These are phyloP conservation scores for Alliaria petiolata DNA, from an alignment of 345 rosid genomes.

Conservation along the genomic window DNA sequence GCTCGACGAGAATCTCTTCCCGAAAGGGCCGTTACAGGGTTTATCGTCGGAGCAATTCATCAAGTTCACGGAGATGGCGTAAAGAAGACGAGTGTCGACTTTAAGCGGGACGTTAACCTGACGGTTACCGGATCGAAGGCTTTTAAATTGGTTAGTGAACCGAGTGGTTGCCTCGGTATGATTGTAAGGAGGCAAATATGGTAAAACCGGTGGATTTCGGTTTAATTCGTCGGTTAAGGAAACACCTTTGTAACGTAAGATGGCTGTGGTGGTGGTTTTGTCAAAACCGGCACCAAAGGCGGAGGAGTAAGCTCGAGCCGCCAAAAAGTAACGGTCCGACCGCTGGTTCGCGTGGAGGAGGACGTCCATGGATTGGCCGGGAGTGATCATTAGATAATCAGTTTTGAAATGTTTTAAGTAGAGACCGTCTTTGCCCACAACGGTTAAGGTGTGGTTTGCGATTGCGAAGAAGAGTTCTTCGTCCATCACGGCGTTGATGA, in stretches of 20 bases:
- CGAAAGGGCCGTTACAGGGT: conserved; percentile 76
- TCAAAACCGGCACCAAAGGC: conserved; percentile 62
- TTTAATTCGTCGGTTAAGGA: not conserved
- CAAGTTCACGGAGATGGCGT: conserved; percentile 50
- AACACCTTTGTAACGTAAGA: conserved; percentile 57
- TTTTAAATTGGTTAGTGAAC: conserved; percentile 49
- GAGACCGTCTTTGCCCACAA: conserved; percentile 53
- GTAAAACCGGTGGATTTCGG: conserved; percentile 41
- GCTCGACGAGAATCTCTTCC: conserved; percentile 78
- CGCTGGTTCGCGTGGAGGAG: conserved; percentile 31
- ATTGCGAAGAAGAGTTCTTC: conserved; percentile 61
- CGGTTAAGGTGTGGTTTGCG: conserved; percentile 57
- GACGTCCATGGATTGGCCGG: conserved; percentile 58
- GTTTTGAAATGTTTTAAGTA: conserved; percentile 54
- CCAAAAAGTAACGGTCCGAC: conserved; percentile 55
- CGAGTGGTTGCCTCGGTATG: conserved; percentile 69
- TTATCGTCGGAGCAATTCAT: conserved; percentile 64
- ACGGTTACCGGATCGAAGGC: conserved; percentile 33
- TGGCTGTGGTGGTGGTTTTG: conserved; percentile 78
- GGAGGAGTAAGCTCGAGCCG: conserved; percentile 46
- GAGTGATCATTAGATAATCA: conserved; percentile 52
- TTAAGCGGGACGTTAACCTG: conserved; percentile 38
- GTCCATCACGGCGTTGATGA: conserved; percentile 68
- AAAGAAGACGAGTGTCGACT: conserved; percentile 31
- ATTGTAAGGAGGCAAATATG: conserved; percentile 74